phyloP scores from a whole-genome alignment of 2,329 filamentous ascomycete species.

The Berkeleyomyces rouxiae region DNA sequence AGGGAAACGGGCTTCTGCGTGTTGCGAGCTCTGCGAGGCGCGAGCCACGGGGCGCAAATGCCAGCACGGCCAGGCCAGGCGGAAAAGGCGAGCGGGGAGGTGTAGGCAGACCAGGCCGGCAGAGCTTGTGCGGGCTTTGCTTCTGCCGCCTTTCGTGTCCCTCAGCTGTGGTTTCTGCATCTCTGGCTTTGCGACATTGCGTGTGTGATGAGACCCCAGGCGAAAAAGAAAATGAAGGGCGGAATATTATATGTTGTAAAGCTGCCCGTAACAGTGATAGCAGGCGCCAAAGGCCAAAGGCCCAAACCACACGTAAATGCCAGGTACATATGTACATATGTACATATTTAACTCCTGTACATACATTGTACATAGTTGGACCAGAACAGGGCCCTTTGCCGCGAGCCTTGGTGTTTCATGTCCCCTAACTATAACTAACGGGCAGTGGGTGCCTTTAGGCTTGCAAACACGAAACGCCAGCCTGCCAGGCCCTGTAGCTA shows the following conservation, averaged over 20 bases:
- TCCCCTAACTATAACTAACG: neutral
- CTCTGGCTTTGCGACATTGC: no score
- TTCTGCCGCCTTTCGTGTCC: neutral
- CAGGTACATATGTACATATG: neutral
- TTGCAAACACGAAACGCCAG: constrained; percentile 6
- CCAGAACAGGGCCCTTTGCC: neutral
- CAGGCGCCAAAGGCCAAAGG: neutral
- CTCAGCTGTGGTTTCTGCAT: neutral
- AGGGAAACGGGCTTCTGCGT: neutral
- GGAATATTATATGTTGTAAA: no score
- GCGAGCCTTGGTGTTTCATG: constrained; percentile 8
- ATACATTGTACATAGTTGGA: neutral
- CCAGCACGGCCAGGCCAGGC: no score
- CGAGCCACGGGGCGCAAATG: no score
- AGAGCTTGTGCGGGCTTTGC: no score
- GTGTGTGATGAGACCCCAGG: no score
- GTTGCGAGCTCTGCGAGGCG: neutral
- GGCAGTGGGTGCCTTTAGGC: constrained; percentile 1
- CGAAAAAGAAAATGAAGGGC: neutral
- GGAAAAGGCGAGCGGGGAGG: no score
- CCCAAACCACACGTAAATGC: neutral
- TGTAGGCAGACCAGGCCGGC: no score
- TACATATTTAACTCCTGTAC: neutral
- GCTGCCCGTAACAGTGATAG: neutral
- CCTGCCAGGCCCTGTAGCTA: neutral